Conservation (phyloP, 805 yeast species). For the Ogataea populi-albae region DNA sequence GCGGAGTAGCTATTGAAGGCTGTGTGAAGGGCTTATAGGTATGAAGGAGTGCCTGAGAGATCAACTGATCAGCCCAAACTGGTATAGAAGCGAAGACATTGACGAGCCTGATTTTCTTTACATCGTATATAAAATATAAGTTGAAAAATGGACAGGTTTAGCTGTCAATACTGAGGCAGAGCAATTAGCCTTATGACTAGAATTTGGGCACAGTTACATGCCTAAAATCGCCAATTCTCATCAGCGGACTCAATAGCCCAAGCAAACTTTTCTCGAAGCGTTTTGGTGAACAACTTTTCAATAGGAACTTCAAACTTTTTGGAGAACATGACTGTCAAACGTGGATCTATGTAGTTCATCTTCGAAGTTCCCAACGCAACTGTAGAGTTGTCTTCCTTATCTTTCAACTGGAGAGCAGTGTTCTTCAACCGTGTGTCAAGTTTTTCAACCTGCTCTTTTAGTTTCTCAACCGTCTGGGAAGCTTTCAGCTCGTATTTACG, state of each 20-base stretch:
- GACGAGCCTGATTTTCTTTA: too few relatives aligned
- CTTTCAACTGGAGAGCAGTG: slow-evolving; percentile 74
- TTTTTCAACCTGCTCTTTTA: slow-evolving; percentile 66
- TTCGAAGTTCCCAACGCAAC: slow-evolving; percentile 93
- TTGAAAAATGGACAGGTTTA: too few relatives aligned
- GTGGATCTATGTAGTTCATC: slow-evolving; percentile 92
- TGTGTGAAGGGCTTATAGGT: too few relatives aligned
- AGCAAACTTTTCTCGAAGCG: slow-evolving; percentile 85
- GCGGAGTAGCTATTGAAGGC: too few relatives aligned
- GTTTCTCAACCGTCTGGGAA: slow-evolving; percentile 60
- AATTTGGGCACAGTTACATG: too few relatives aligned
- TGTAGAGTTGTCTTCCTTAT: slow-evolving; percentile 90
- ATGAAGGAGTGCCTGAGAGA: too few relatives aligned
- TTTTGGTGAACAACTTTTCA: slow-evolving; percentile 87
- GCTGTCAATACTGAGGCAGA: too few relatives aligned
- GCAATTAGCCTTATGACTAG: too few relatives aligned
- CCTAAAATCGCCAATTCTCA: slow-evolving; percentile 77
- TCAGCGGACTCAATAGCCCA: slow-evolving; percentile 96
- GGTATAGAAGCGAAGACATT: too few relatives aligned
- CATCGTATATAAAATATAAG: too few relatives aligned
- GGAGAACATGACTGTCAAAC: slow-evolving; percentile 84
- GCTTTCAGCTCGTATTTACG: slow-evolving; percentile 57
- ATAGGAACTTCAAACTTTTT: slow-evolving; percentile 86
- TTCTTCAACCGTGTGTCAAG: slow-evolving; percentile 68
- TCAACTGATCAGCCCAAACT: too few relatives aligned